Evolutionary conservation across 306 rosid species (phyloP).

Genomic region (Cicer bijugum): DNA sequence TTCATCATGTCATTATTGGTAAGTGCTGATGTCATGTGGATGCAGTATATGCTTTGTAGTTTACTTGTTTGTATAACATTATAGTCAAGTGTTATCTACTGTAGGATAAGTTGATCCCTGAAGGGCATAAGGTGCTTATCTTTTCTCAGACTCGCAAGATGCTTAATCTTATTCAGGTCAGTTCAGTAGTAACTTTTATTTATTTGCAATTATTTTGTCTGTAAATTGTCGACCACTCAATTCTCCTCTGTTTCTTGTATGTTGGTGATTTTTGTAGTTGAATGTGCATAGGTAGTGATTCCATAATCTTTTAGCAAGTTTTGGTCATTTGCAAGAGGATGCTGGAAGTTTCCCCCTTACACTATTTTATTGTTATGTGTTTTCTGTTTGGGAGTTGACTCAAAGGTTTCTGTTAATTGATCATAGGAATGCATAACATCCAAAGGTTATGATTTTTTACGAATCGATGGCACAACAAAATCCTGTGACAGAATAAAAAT

Average conservation of each 20-base stretch:
- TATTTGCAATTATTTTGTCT: slow-evolving; percentile 11
- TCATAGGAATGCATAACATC: slow-evolving; percentile 66
- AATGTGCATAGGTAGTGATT: slow-evolving; percentile 3
- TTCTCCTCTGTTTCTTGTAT: slow-evolving; percentile 17
- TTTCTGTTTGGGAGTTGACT: slow-evolving; percentile 14
- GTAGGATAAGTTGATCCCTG: slow-evolving; percentile 72
- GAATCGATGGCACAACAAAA: slow-evolving; percentile 97
- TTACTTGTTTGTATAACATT: slow-evolving; percentile 32
- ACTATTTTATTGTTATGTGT: slow-evolving; percentile 18
- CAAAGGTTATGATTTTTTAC: slow-evolving; percentile 64
- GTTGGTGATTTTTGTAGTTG: neutral
- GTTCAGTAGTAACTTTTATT: slow-evolving; percentile 23
- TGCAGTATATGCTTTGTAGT: slow-evolving; percentile 27
- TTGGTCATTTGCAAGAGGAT: neutral
- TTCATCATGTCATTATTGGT: slow-evolving; percentile 88
- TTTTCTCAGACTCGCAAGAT: slow-evolving; percentile 97
- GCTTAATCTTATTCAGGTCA: slow-evolving; percentile 93
- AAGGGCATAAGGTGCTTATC: slow-evolving; percentile 85
- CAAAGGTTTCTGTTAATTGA: slow-evolving; percentile 33
- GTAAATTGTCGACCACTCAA: neutral
- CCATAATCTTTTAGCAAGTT: neutral
- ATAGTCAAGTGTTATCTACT: slow-evolving; percentile 25
- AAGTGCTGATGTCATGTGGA: slow-evolving; percentile 34
- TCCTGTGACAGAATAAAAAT: slow-evolving; percentile 68
- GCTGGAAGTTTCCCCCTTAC: slow-evolving; percentile 18